Conservation (phyloP, 139 green algal genomes). For the Chlorella sp. region DNA sequence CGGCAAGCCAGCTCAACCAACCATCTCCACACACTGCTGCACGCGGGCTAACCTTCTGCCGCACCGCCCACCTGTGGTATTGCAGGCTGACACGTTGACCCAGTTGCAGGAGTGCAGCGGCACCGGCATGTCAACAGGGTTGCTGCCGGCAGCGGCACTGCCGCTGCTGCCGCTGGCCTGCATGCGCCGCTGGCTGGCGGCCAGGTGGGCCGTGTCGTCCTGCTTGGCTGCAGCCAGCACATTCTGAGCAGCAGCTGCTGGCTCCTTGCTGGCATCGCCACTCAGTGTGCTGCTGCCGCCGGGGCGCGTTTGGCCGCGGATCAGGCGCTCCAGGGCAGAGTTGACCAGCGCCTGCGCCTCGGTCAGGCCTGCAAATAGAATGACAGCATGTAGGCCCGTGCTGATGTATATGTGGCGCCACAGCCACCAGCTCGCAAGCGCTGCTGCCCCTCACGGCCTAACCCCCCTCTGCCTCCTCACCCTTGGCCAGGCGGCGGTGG, state of each 20-base stretch:
- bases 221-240: not conserved
- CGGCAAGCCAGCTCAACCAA: not conserved
- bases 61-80: constrained; percentile 40
- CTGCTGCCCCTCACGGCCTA: too few relatives aligned
- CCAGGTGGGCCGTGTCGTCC: not conserved
- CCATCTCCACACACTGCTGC: not conserved
- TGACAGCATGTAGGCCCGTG: too few relatives aligned
- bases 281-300: not conserved
- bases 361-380: constrained; percentile 29
- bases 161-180: not conserved
- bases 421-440: too few relatives aligned
- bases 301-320: constrained; percentile 4
- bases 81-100: constrained; percentile 75
- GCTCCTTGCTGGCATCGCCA: too few relatives aligned
- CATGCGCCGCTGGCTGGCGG: constrained; percentile 3
- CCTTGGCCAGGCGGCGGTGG: constrained; percentile 52
- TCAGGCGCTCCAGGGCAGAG: constrained; percentile 28
- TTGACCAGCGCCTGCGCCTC: constrained; percentile 48
- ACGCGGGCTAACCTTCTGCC: not conserved
- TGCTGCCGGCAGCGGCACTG: not conserved
- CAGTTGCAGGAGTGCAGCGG: constrained; percentile 58
- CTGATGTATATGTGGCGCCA: too few relatives aligned
- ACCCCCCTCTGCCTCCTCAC: not conserved
- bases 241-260: not conserved
- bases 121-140: constrained; percentile 6